These are phyloP conservation scores for Lyophyllum semitale DNA, from an alignment of 768 basidiomycete genomes.

Conservation along the genomic window DNA sequence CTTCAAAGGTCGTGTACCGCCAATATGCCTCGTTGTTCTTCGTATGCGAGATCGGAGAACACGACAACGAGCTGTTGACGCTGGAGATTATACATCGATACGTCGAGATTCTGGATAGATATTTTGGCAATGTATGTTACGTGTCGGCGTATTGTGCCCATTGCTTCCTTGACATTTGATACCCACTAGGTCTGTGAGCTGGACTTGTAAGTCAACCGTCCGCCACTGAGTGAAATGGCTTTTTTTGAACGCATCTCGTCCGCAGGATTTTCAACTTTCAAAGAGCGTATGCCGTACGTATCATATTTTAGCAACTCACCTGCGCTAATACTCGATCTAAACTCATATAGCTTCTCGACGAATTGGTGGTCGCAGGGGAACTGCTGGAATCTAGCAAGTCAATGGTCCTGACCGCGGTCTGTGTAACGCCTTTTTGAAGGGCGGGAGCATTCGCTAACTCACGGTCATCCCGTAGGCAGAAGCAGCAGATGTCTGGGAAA, in stretches of 20 bases:
- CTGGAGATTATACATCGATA: conserved; percentile 85
- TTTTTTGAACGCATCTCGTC: neutral
- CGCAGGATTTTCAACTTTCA: conserved; percentile 95
- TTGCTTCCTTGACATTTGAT: conserved; percentile 36
- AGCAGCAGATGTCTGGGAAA: conserved; percentile 19
- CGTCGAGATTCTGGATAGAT: conserved; percentile 76
- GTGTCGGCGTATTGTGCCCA: conserved; percentile 36
- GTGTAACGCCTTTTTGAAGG: conserved; percentile 1
- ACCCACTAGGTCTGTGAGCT: conserved; percentile 80
- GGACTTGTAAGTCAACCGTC: conserved; percentile 65
- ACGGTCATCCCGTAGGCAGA: conserved; percentile 2
- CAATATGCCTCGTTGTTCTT: conserved; percentile 88
- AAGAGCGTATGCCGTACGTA: conserved; percentile 84
- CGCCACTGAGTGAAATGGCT: neutral
- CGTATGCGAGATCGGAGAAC: conserved; percentile 69
- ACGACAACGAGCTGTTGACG: conserved; percentile 81
- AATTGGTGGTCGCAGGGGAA: conserved; percentile 92
- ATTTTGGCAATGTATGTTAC: conserved; percentile 78
- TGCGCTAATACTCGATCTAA: neutral
- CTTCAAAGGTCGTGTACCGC: conserved; percentile 69
- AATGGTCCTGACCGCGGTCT: conserved; percentile 46
- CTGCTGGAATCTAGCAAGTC: conserved; percentile 90
- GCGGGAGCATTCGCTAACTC: no score
- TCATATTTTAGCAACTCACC: neutral
- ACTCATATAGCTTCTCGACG: conserved; percentile 75